Base-by-base conservation (phyloP, 177 flowering plant species). In the Vitis hybrid region DNA sequence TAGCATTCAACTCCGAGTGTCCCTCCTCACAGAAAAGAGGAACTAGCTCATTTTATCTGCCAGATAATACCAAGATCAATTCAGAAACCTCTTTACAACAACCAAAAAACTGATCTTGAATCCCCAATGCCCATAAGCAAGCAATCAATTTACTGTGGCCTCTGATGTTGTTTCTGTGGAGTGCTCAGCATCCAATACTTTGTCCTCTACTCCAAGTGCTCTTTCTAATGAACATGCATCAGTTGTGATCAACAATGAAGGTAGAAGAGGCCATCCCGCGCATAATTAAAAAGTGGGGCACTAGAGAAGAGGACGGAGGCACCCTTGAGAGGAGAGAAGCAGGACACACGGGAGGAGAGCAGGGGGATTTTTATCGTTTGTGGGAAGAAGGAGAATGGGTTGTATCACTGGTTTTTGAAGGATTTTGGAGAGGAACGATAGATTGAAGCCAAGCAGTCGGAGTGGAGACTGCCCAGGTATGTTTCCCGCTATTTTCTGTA, bases 151-250 rank as follows among this genome's bases (percentile, higher is more conserved):
- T 64, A 18, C 64, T 66, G 19, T 72, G 39, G 67, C 53, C 48
- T 52, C 77, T 53, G 59, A 58, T 10, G 21, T 75, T 72, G 66
- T 58, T 65, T 62, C 75, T 48, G 53, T 56, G 68, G 85, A 72
- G 45, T 51, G 65, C 26, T 31, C 22, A 11, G 57, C 71, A 2
- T 48, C 76, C 18, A 65, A 11, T 76, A 8, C 72, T 14, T 59
- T 59, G 22, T 55, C 77, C 29, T 15, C 80, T 64, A 57, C 78
- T 16, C 39, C 77, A 39, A 49, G 55, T 68, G 67, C 69, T 61
- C 45, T 70, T 16, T 8, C 70, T 66, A 84, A 81, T 70, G 85
- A 78, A 19, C 49, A 89, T 39, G 33, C 61, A 22, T 29, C 82
- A 45, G 71, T 64, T 65, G 62, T 21, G 52, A 51, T 73, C 29